phyloP scores from a whole-genome alignment of 2,329 filamentous ascomycete species.

The Diplodia seriata region DNA sequence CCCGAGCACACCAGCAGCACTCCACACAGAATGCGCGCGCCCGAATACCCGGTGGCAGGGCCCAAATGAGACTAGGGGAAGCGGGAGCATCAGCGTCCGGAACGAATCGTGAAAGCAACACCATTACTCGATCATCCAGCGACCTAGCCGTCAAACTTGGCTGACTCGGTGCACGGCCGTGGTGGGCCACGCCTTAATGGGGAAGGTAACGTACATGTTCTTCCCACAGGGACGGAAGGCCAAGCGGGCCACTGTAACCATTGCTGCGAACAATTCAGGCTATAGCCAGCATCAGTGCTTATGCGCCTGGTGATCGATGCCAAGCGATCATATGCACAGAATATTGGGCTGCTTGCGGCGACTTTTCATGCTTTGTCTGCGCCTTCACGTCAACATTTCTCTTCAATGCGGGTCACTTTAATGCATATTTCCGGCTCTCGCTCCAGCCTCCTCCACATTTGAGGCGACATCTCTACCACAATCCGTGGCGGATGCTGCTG shows the following conservation, averaged over 20 bases:
- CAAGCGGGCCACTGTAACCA: constrained; percentile 13
- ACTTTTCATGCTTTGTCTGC: constrained; percentile 11
- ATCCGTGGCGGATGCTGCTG: neutral
- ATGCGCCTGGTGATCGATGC: neutral
- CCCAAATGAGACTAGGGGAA: constrained; percentile 4
- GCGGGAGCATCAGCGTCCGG: neutral
- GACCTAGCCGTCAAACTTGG: neutral
- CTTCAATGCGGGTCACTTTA: neutral
- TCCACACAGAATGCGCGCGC: constrained; percentile 20
- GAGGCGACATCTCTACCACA: constrained; percentile 14
- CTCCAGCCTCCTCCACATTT: neutral
- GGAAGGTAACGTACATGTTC: constrained; percentile 15
- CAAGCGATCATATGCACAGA: constrained; percentile 1
- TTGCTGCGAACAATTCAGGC: constrained; percentile 29
- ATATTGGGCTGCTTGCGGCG: constrained; percentile 11
- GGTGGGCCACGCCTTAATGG: constrained; percentile 9
- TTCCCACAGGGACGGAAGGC: constrained; percentile 15
- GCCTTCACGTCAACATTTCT: neutral
- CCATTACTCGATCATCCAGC: neutral
- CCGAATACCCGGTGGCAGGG: constrained; percentile 26
- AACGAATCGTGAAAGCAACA: constrained; percentile 5
- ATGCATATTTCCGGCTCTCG: neutral
- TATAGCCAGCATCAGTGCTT: neutral
- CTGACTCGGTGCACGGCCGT: neutral
- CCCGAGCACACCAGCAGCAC: constrained; percentile 14